Evolutionary conservation across 768 basidiomycete genomes (phyloP).

Genomic region (Megacollybia marginata): DNA sequence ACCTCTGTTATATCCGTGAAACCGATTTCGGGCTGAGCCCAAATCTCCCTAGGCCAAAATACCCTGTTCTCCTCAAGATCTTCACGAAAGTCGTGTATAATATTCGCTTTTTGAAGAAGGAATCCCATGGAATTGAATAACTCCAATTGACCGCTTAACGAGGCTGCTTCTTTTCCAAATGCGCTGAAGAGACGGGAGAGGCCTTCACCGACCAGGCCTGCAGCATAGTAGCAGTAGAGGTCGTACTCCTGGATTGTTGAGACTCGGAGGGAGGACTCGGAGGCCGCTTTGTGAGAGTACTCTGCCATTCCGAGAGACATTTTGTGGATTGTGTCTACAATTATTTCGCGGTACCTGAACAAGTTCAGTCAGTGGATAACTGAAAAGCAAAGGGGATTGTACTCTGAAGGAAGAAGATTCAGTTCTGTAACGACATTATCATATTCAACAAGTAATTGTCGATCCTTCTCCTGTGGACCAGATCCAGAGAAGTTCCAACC

Average conservation of each 20-base stretch:
- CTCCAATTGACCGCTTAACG: conserved; percentile 74
- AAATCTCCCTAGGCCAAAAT: conserved; percentile 96
- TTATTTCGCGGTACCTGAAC: conserved; percentile 64
- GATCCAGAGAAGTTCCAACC: conserved; percentile 83
- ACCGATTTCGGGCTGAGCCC: conserved; percentile 50
- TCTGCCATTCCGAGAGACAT: too few species aligned
- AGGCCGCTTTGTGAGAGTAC: conserved; percentile 77
- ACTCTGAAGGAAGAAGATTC: conserved; percentile 58
- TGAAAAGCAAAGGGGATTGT: conserved; percentile 10
- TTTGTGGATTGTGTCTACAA: too few species aligned
- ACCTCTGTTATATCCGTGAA: conserved; percentile 70
- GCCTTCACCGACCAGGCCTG: conserved; percentile 95
- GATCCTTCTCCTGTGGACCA: conserved; percentile 87
- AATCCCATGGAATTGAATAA: conserved; percentile 91
- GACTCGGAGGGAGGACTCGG: conserved; percentile 44
- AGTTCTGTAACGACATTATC: too few species aligned
- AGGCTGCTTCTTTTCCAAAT: conserved; percentile 72
- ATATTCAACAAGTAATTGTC: too few species aligned
- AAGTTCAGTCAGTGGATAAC: background rate
- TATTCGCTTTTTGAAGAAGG: conserved; percentile 95
- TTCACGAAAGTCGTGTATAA: conserved; percentile 92
- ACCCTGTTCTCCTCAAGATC: conserved; percentile 77
- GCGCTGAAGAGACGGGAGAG: conserved; percentile 83
- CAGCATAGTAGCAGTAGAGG: conserved; percentile 97
- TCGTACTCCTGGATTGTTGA: conserved; percentile 83